Evolutionary conservation across 2,329 filamentous ascomycete genomes (phyloP), one percentile per base, ranked within the genome.

Genomic region (Nigrospora sphaerica): DNA sequence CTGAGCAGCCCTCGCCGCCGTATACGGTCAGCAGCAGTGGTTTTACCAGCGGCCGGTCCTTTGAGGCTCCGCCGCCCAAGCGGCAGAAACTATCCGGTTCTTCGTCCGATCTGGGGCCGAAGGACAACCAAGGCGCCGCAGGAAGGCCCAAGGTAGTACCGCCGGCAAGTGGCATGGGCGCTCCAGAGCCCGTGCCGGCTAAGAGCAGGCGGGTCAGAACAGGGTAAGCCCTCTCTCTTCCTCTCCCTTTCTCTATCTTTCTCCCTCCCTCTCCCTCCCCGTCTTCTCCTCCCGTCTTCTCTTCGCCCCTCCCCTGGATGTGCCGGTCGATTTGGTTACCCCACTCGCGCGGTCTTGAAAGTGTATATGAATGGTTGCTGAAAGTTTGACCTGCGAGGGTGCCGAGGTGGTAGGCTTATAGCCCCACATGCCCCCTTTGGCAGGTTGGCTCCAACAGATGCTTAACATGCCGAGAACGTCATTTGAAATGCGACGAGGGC

Each of bases 201-300:
- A 92, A 91, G 64, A 83, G 88, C n/a, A 92, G 85, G 67, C 77
- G 91, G 53, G 89, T 95, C 16, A 82, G 92, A 40, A 96, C 91
- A 3, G 91, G 42, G 42, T 37, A 44, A 46, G 32, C 3, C 14
- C 6, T 16, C 18, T 12, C 28, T n/a, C 17, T 33, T 12, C 12
- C 19, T 18, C 13, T 7, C n/a, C n/a, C n/a, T n/a, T n/a, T 28
- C 23, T 28, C 38, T n/a, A 6, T 12, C 3, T n/a, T 16, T 32
- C 16, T 44, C 16, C 6, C 33, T 12, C n/a, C 6, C 12, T 4
- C 3, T 41, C 14, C 12, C 28, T 2, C n/a, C 23, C 9, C 19
- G 5, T n/a, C n/a, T n/a, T 32, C 16, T 19, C 6, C 16, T 32
- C 3, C 18, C 11, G 12, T 13, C 37, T 12, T 23, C 39, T 12